Evolutionary conservation across 2,329 filamentous ascomycete species (phyloP).

Genomic region (Trichoderma guizhouense): DNA sequence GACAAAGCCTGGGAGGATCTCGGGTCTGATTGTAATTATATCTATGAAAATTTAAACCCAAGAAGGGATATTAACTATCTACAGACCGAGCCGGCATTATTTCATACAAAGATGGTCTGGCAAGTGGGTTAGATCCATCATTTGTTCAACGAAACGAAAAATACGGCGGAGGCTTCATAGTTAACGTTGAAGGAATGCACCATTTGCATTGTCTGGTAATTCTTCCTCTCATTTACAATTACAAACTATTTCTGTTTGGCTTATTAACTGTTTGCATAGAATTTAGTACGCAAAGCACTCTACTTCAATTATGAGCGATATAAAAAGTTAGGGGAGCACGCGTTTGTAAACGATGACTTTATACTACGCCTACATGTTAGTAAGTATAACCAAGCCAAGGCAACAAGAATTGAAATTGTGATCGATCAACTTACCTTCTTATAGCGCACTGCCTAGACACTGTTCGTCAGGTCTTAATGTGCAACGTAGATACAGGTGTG

Average conservation of each 20-base stretch:
- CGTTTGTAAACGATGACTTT: slow-evolving; percentile 53
- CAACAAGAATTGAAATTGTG: too few relatives aligned
- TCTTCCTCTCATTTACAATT: neutral
- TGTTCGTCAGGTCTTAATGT: slow-evolving; percentile 61
- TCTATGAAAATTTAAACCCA: neutral
- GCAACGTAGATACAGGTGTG: slow-evolving; percentile 57
- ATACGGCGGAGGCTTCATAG: slow-evolving; percentile 57
- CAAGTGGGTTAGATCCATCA: slow-evolving; percentile 48
- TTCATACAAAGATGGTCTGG: slow-evolving; percentile 44
- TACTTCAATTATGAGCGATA: slow-evolving; percentile 61
- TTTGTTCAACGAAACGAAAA: slow-evolving; percentile 54
- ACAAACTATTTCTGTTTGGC: neutral
- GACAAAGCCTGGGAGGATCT: slow-evolving; percentile 53
- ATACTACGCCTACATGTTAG: slow-evolving; percentile 56
- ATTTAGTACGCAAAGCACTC: slow-evolving; percentile 55
- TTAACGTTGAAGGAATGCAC: slow-evolving; percentile 56
- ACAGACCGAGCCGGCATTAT: slow-evolving; percentile 48
- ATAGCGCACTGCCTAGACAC: slow-evolving; percentile 56
- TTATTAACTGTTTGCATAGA: slow-evolving; percentile 31
- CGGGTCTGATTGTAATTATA: slow-evolving; percentile 43
- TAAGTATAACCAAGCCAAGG: slow-evolving; percentile 34
- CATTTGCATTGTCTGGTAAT: slow-evolving; percentile 57
- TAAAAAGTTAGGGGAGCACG: slow-evolving; percentile 43
- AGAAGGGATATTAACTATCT: neutral
- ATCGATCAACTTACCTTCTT: neutral